Evolutionary conservation across 176 grass and related monocot genomes (phyloP).

Genomic region (Carex myosuroides): DNA sequence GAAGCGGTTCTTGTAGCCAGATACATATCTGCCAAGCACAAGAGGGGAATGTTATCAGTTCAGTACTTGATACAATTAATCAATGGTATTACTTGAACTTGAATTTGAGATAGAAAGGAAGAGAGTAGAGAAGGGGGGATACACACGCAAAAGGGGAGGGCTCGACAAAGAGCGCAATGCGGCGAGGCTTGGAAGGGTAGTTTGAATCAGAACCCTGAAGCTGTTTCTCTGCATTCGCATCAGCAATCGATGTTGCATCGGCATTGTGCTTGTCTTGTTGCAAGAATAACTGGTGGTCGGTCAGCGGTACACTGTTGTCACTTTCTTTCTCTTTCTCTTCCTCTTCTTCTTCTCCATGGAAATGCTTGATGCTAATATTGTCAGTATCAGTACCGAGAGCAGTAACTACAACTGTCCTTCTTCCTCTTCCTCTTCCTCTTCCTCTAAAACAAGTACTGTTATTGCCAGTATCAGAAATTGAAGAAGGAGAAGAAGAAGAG

Average conservation of each 20-base stretch:
- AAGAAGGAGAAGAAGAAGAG: not conserved
- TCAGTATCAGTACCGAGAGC: not conserved
- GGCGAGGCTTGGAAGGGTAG: slow-evolving; percentile 41
- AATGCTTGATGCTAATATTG: not conserved
- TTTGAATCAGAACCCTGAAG: not conserved
- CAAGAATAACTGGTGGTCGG: not conserved
- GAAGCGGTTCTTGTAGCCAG: slow-evolving; percentile 97
- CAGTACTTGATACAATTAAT: not conserved
- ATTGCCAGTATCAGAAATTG: not conserved
- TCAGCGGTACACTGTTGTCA: not conserved
- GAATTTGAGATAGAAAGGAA: not conserved
- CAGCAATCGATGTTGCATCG: not conserved
- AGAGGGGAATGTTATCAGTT: not conserved
- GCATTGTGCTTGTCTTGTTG: not conserved
- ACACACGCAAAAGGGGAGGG: slow-evolving; percentile 69
- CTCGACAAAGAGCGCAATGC: slow-evolving; percentile 88
- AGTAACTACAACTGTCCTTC: not conserved
- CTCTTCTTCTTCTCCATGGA: not conserved
- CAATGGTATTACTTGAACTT: not conserved
- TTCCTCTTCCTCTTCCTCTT: not conserved
- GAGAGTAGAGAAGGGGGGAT: not conserved
- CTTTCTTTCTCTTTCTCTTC: not conserved
- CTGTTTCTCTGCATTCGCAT: not conserved
- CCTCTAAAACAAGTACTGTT: not conserved
- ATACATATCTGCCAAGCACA: slow-evolving; percentile 48